These are phyloP conservation scores for Penicillium sp. DNA, from an alignment of 2,329 filamentous ascomycete species.

Conservation along the genomic window DNA sequence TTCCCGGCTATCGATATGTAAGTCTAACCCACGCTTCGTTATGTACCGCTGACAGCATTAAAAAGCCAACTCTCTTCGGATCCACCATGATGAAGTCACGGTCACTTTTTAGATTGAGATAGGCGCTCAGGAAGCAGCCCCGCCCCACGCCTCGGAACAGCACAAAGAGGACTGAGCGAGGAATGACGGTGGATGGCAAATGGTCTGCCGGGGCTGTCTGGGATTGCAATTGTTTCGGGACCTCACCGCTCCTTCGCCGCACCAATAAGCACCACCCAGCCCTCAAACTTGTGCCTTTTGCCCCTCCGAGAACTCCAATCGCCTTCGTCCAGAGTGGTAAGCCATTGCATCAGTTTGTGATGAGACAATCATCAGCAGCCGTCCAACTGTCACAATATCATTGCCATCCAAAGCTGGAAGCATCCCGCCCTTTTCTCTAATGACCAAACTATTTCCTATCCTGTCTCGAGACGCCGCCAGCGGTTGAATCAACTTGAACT, in stretches of 20 bases:
- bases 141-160: background rate
- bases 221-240: background rate
- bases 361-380: slow-evolving; percentile 19
- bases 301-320: background rate
- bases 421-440: background rate
- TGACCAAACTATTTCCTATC: background rate
- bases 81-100: background rate
- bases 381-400: slow-evolving; percentile 3
- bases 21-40: too few species aligned
- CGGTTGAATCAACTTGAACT: too few species aligned
- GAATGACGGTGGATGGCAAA: background rate
- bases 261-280: slow-evolving; percentile 25
- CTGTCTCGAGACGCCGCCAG: background rate
- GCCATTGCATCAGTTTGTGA: slow-evolving; percentile 23
- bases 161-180: background rate
- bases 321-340: slow-evolving; percentile 15
- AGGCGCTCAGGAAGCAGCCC: background rate
- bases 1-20: too few species aligned
- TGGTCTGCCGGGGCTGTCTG: background rate
- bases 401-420: slow-evolving; percentile 7
- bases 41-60: too few species aligned
- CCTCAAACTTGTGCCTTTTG: slow-evolving; percentile 3
- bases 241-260: slow-evolving; percentile 30
- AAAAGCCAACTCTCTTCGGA: too few species aligned
- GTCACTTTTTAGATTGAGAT: background rate